phyloP scores from a whole-genome alignment of 2,329 filamentous ascomycete genomes.

The Aspergillus brasiliensis region DNA sequence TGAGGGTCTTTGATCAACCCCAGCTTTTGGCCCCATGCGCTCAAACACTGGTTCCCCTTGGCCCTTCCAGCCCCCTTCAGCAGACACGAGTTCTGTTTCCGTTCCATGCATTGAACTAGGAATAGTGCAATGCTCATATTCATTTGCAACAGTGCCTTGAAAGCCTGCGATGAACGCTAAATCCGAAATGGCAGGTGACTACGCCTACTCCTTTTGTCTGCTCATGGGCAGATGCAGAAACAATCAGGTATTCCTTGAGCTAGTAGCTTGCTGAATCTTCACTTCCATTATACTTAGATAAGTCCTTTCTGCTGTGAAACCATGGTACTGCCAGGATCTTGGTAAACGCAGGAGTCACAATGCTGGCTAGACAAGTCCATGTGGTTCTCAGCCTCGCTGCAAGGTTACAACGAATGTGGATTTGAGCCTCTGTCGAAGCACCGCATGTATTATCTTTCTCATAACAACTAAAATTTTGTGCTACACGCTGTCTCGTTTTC shows the following conservation, averaged over 20 bases:
- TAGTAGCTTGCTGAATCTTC: not conserved
- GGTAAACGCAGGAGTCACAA: not conserved
- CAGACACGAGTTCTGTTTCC: not conserved
- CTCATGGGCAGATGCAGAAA: not conserved
- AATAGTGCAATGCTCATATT: not conserved
- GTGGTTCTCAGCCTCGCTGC: not conserved
- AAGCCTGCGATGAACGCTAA: not conserved
- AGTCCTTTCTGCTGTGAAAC: not conserved
- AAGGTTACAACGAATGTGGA: not conserved
- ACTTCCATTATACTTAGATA: not conserved
- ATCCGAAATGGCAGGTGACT: not conserved
- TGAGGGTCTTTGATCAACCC: not conserved
- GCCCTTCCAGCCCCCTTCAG: not conserved
- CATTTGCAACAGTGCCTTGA: not conserved
- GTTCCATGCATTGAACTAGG: not conserved
- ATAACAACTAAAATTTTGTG: too few relatives aligned
- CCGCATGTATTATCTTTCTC: not conserved
- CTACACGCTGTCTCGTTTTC: not conserved
- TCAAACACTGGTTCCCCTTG: conserved; percentile 8
- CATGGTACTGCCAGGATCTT: not conserved
- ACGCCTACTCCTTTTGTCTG: not conserved
- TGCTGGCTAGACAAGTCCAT: not conserved
- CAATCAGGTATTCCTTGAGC: not conserved
- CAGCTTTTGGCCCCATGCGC: conserved; percentile 5
- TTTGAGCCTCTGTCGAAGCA: not conserved